Base-by-base conservation (phyloP, 768 basidiomycete species). In the Hypsizygus marmoreus region DNA sequence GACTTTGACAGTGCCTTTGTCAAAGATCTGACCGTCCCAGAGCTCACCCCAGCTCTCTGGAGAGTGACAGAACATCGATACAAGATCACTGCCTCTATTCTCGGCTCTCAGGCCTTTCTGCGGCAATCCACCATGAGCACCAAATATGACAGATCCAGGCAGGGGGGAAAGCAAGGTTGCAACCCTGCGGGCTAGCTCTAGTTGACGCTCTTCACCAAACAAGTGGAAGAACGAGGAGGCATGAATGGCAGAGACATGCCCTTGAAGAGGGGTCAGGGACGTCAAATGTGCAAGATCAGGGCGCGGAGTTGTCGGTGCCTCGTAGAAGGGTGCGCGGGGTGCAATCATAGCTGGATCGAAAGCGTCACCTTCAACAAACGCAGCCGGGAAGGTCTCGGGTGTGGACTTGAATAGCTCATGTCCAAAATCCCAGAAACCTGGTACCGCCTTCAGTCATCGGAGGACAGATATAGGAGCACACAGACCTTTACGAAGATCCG, bases 391-490 rank as follows among this genome's bases (percentile, higher is more conserved):
- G 0, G 72, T 64, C 36, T 70, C 60, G 0, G 70, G 68, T 1
- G 64, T 74, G 11, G 73, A 68, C 32, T 56, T 66, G 60, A 79
- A 84, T 12, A 84, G 63, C 30, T 71, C 61, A 46, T 83, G 79
- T 2, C 81, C 81, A 1, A 77, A 62, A 6, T 76, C 67, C 80
- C 80, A 82, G 49, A 77, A 75, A 25, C 69, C 80, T 81, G 46
- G 10, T 23, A 4, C 22, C 29, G n/a, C n/a, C n/a, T n/a, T n/a
- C n/a, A n/a, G n/a, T n/a, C n/a, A n/a, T n/a, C n/a, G n/a, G n/a
- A n/a, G n/a, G 28, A 38, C 10, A 19, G 13, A 40, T 10, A 11
- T 10, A 25, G 23, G 42, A n/a, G 7, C 16, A 6, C 7, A 30
- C 31, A 10, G 17, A 67, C 67, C 63, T 59, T 50, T 55, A 6